Conservation (phyloP, 2,329 filamentous ascomycete genomes). For the Hypoxylon sp. region DNA sequence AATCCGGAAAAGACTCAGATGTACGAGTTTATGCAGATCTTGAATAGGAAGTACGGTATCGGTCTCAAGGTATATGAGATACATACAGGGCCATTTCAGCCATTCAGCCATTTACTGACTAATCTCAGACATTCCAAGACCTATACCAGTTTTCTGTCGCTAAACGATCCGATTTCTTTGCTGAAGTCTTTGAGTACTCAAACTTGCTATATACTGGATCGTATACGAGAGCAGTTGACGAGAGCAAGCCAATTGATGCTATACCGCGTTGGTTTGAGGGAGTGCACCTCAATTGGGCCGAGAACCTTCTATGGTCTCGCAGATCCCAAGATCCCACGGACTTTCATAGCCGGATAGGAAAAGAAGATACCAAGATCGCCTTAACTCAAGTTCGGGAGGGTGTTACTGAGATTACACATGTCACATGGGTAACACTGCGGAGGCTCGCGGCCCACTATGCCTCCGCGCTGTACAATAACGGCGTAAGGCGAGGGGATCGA, state of each 20-base stretch:
- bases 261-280: slow-evolving; percentile 85
- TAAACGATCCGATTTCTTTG: slow-evolving; percentile 75
- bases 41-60: slow-evolving; percentile 72
- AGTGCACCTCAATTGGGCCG: slow-evolving; percentile 81
- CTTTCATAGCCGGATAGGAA: slow-evolving; percentile 68
- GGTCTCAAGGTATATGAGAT: slow-evolving; percentile 66
- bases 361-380: slow-evolving; percentile 80
- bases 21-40: slow-evolving; percentile 75
- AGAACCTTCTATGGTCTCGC: slow-evolving; percentile 80
- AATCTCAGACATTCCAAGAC: slow-evolving; percentile 73
- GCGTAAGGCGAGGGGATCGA: slow-evolving; percentile 79
- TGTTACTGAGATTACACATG: slow-evolving; percentile 66
- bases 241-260: slow-evolving; percentile 76
- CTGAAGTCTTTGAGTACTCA: slow-evolving; percentile 72
- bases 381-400: slow-evolving; percentile 82
- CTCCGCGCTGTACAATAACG: slow-evolving; percentile 75
- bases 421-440: slow-evolving; percentile 79
- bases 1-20: slow-evolving; percentile 74
- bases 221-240: slow-evolving; percentile 75
- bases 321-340: slow-evolving; percentile 59
- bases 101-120: slow-evolving; percentile 29
- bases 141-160: slow-evolving; percentile 79
- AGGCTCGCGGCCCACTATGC: slow-evolving; percentile 70
- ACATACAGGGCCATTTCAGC: not conserved
- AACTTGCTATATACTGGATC: slow-evolving; percentile 75